Base-by-base conservation (phyloP, 768 basidiomycete genomes). In the Amanita inopinata region DNA sequence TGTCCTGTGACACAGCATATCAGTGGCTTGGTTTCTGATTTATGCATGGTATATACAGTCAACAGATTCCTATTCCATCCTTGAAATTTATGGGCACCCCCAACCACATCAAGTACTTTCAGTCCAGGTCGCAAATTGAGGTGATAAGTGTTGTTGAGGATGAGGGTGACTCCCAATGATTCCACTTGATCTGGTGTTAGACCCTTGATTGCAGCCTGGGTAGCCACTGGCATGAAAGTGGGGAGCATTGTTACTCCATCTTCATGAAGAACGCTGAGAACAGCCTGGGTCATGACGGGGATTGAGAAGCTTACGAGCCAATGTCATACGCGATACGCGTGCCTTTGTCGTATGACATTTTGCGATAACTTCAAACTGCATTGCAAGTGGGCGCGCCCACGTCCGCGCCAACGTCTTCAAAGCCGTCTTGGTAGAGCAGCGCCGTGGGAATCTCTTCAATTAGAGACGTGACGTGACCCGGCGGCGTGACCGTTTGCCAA, bases 181-280 rank as follows among this genome's bases (percentile, higher is more conserved):
- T 91, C 85, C 28, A 85, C 78, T 61, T 92, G 86, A 46, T 86
- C 82, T 14, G 86, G 62, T 4, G 88, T 89, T n/a, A 93, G 63
- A 3, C 89, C 88, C 61, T 94, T 94, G 55, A 93, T 88, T 4
- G 89, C 84, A 12, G 83, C 88, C 56, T 93, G 90, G 3, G 90
- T 93, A 2, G 88, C 89, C 6, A 92, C 88, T 2, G 89, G 90
- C 90, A 92, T 93, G 53, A 93, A 93, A 0, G 89, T 88, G 1
- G 89, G 89, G 14, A 91, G 65, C 69, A 83, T 76, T 1, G 88
- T 91, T 28, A 73, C 64, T 6, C 86, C 87, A 64, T 90, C 86
- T 88, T 14, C 17, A 27, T 7, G 24, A 31, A 45, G 14, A 2
- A 38, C 33, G 31, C 39, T 33, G 42, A 38, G 48, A 20, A n/a